Evolutionary conservation across 345 rosid genomes (phyloP), one percentile per base, ranked within the genome.

Genomic region (Camelina neglecta): DNA sequence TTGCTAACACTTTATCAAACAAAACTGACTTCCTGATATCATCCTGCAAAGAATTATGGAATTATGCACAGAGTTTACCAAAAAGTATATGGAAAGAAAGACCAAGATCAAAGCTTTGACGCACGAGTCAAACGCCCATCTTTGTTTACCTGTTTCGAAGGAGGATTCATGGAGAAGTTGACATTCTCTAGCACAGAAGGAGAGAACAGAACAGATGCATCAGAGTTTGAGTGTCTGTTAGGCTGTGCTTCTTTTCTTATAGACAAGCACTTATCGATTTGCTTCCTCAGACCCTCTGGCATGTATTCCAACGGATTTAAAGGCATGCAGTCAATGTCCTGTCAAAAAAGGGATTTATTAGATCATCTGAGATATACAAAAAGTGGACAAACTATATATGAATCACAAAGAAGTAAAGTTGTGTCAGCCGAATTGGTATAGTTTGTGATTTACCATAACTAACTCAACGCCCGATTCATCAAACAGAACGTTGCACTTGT

Each of bases 261-360:
- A 56, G 68, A 45, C 50, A 83, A 63, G 48, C 70, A 74, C 76
- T 81, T 81, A 55, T 90, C 84, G 8, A 69, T 61, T 56, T 86
- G 86, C 81, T 82, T 95, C 79, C 88, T 83, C 79, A 87, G 89
- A 81, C 85, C 83, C 81, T 96, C 97, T 24, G 97, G 93, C 89
- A 88, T 85, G 82, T 85, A 93, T 26, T 91, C 94, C 69, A 86
- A 75, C 6, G 90, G 89, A 86, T 93, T 85, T 68, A 80, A 76
- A 77, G 99, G 98, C 99, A 96, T 96, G 84, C 96, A 91, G 79
- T 96, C 98, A 79, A 88, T 80, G 85, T 96, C 99, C 99, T 93
- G 87, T 67, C 18, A 60, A 36, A 71, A 65, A 70, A 61, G 9
- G 16, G 23, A 15, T 61, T 68, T 73, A 57, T 74, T 61, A 55